Percentiles rank a stretch among this genome's conserved stretches.
phyloP scores from a whole-genome alignment of 371 early-diverging fungal species.

The Mortierella sp. region DNA sequence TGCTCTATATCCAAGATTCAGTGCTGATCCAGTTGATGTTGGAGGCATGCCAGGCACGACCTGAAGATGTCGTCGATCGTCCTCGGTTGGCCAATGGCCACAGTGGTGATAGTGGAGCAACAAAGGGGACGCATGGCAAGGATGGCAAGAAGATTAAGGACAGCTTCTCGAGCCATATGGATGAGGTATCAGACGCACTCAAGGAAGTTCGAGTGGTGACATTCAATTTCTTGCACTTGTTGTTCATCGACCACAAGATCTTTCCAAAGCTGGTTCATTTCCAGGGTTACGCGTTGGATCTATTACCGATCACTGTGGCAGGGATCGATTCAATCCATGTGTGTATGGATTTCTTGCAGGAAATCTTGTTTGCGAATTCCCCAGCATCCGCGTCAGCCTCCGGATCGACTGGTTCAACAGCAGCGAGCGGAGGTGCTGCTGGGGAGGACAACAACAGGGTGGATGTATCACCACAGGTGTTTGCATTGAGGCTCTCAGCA shows the following conservation, averaged over 20 bases:
- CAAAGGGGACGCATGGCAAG: background rate
- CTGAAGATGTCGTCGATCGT: conserved; percentile 20
- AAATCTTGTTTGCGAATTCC: conserved; percentile 59
- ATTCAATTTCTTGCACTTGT: conserved; percentile 64
- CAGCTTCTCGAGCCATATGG: conserved; percentile 11
- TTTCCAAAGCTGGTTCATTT: conserved; percentile 71
- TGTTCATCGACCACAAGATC: conserved; percentile 66
- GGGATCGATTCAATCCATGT: conserved; percentile 66
- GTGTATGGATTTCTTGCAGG: conserved; percentile 62
- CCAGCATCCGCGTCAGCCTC: conserved; percentile 8
- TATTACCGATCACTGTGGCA: conserved; percentile 64
- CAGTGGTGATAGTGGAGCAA: background rate
- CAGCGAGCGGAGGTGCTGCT: conserved; percentile 6
- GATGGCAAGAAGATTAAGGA: background rate
- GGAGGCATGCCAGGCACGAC: conserved; percentile 52
- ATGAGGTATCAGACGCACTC: conserved; percentile 39
- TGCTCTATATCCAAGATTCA: conserved; percentile 65
- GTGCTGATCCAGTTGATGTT: conserved; percentile 63
- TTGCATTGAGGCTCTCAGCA: conserved; percentile 39
- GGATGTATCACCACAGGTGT: conserved; percentile 23
- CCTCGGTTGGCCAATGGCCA: background rate
- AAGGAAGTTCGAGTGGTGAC: conserved; percentile 57
- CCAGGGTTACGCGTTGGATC: conserved; percentile 65
- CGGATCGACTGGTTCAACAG: background rate
- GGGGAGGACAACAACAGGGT: background rate